Percentiles rank a stretch among this genome's conserved stretches.
phyloP scores from a whole-genome alignment of 139 green algal species.

The Chlorella ohadii region DNA sequence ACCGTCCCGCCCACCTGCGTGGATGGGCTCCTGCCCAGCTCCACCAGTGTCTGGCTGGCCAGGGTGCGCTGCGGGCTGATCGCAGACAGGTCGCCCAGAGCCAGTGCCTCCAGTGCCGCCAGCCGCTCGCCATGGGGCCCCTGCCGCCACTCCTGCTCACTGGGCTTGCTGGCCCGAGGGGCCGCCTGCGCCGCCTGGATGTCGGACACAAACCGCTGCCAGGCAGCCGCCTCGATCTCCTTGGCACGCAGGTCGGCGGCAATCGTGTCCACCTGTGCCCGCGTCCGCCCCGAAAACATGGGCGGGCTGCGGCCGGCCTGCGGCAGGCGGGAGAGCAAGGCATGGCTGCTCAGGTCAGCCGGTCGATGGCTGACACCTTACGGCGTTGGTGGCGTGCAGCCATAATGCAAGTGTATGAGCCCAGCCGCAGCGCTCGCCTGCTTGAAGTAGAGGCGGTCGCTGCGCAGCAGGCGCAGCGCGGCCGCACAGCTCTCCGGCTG shows the following conservation, averaged over 20 bases:
- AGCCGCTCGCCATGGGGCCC: conserved; percentile 42
- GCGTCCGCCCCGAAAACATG: conserved; percentile 42
- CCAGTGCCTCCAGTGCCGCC: conserved; percentile 7
- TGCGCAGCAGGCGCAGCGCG: conserved; percentile 63
- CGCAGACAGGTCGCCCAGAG: neutral
- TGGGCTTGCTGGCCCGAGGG: conserved; percentile 26
- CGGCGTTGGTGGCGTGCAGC: too few species aligned
- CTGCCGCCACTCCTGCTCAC: conserved; percentile 42
- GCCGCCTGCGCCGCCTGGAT: neutral
- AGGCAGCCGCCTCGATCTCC: neutral
- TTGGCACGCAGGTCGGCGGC: neutral
- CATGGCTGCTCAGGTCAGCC: too few species aligned
- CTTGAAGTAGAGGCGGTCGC: conserved; percentile 78
- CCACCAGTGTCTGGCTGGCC: neutral
- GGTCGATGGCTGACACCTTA: too few species aligned
- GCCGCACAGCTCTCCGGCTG: conserved; percentile 41
- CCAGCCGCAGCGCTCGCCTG: conserved; percentile 39
- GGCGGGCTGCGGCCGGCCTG: conserved; percentile 39
- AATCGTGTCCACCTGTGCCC: conserved; percentile 31
- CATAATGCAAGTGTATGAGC: too few species aligned
- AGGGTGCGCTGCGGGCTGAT: neutral
- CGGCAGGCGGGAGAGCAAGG: conserved; percentile 57
- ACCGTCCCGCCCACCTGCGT: neutral
- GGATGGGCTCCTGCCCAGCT: conserved; percentile 19
- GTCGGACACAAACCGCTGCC: conserved; percentile 17